Evolutionary conservation across 140 eudicot species (phyloP).

Genomic region (Erigeron philadelphicus): DNA sequence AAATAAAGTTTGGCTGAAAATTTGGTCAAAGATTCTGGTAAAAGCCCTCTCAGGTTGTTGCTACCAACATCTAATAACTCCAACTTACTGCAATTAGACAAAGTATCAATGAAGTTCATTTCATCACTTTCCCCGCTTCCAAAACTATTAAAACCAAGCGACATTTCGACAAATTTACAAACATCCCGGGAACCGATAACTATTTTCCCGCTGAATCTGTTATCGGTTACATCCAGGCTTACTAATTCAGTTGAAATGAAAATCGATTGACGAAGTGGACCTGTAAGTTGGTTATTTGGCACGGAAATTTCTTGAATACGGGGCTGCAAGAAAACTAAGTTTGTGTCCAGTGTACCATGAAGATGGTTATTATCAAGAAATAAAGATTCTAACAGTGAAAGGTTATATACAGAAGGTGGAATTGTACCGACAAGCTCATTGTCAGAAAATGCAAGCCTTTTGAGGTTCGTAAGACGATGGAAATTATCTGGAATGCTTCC

Average conservation of each 20-base stretch:
- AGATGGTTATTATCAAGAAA: conserved; percentile 21
- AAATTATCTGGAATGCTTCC: conserved; percentile 23
- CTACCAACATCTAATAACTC: neutral
- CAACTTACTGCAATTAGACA: conserved; percentile 28
- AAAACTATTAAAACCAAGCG: conserved; percentile 18
- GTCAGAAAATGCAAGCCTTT: neutral
- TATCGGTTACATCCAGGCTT: conserved; percentile 1
- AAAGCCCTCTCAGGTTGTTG: conserved; percentile 26
- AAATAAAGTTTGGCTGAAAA: conserved; percentile 15
- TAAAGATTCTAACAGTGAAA: conserved; percentile 9
- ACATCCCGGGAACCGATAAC: neutral
- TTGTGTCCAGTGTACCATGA: conserved; percentile 24
- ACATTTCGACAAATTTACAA: conserved; percentile 4
- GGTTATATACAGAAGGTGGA: conserved; percentile 26
- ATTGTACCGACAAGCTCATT: conserved; percentile 28
- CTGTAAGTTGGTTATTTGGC: conserved; percentile 24
- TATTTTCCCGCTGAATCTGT: conserved; percentile 12
- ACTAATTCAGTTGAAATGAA: neutral
- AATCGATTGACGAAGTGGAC: conserved; percentile 26
- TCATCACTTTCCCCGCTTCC: conserved; percentile 26
- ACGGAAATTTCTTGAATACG: conserved; percentile 13
- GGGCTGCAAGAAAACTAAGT: conserved; percentile 19
- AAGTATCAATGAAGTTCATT: conserved; percentile 14
- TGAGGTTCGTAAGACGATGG: conserved; percentile 11
- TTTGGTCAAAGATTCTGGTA: conserved; percentile 24